Evolutionary conservation across 2,329 filamentous ascomycete genomes (phyloP), one percentile per base, ranked within the genome.

Genomic region (Sarocladium strictum): DNA sequence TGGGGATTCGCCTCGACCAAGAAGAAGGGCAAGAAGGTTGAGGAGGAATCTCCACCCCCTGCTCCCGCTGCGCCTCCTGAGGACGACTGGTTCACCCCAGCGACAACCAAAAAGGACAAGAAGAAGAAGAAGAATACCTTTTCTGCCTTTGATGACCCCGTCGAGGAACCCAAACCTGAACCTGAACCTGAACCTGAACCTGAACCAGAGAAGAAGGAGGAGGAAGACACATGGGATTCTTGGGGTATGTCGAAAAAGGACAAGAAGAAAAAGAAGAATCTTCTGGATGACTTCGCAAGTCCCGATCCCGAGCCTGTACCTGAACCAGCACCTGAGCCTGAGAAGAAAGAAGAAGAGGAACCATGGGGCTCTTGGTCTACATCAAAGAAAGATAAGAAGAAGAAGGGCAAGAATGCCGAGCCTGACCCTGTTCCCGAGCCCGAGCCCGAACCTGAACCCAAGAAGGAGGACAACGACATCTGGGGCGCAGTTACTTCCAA

Each of bases 11-110:
- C 57, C 19, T 40, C 61, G 17, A 43, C 58, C 2, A 61, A 62
- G 9, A 70, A 68, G 60, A 72, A 68, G 59, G 62, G 64, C 24
- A 76, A 69, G 59, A 74, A 72, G 58, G 38, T 45, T 9, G 17
- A 45, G n/a, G 57, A 58, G 14, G 55, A 55, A 24, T 3, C 24
- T 14, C 49, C 54, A 4, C 9, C 53, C 7, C 23, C 52, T 2
- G 58, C 59, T 27, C 33, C 55, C 14, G 15, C 55, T 6, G n/a
- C 55, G 6, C 14, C 45, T 17, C 54, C 54, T 3, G 54, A 52
- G 6, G 54, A 55, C 24, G 54, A 55, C 49, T 55, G 54, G 54
- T 45, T 55, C 27, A 43, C 47, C 11, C 26, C 27, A 12, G 47
- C 45, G 4, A 41, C 57, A 3, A 57, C 61, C 4, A 64, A 64